phyloP scores from a whole-genome alignment of 305 asterid genomes.

The Fraxinus dipetala region DNA sequence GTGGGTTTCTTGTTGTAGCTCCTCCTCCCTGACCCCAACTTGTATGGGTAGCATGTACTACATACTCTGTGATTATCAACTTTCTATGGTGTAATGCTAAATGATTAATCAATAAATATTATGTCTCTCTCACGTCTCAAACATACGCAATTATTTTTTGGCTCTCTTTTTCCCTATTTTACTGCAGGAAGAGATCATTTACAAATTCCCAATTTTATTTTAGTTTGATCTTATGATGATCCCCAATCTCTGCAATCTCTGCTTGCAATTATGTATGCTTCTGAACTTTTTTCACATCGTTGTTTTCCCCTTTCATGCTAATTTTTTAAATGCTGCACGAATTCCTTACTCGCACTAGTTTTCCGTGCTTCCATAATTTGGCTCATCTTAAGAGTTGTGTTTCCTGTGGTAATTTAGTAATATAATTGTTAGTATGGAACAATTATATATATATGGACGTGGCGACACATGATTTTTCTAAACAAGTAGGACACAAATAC shows the following conservation, averaged over 20 bases:
- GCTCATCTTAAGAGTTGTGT: background rate
- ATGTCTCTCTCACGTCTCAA: background rate
- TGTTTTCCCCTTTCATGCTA: background rate
- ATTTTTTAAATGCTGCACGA: background rate
- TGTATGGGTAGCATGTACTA: background rate
- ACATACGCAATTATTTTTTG: background rate
- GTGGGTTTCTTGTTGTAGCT: background rate
- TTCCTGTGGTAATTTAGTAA: background rate
- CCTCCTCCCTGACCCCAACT: background rate
- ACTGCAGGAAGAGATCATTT: background rate
- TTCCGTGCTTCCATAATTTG: background rate
- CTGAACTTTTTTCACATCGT: background rate
- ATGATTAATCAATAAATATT: background rate
- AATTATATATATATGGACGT: background rate
- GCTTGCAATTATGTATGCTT: slow-evolving; percentile 2
- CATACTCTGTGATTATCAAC: background rate
- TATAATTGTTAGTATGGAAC: background rate
- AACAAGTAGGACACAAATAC: background rate
- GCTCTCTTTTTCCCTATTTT: background rate
- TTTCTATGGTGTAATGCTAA: background rate
- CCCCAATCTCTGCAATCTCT: slow-evolving; percentile 1
- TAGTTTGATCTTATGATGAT: background rate
- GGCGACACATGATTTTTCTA: background rate
- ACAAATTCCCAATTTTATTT: background rate
- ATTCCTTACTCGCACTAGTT: background rate